Percentiles rank a stretch among this genome's conserved stretches.
phyloP scores from a whole-genome alignment of 768 basidiomycete genomes.

The Collybia mongolica region DNA sequence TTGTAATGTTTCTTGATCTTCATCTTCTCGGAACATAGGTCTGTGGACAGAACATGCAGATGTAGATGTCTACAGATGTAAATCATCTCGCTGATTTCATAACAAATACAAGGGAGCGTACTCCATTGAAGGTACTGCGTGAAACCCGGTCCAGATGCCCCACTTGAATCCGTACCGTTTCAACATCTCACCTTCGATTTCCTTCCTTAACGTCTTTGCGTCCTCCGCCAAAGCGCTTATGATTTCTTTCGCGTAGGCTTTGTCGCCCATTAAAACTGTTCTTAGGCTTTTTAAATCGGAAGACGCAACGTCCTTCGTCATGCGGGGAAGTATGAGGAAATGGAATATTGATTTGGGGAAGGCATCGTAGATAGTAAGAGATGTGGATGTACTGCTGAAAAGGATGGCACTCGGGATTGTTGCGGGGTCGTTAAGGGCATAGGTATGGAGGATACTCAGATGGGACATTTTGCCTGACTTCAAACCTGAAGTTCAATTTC shows the following conservation, averaged over 20 bases:
- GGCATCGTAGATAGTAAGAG: constrained; percentile 70
- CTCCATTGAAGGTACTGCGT: constrained; percentile 85
- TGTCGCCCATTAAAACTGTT: constrained; percentile 54
- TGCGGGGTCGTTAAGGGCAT: constrained; percentile 53
- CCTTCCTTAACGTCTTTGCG: constrained; percentile 51
- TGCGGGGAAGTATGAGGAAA: constrained; percentile 80
- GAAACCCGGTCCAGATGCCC: constrained; percentile 81
- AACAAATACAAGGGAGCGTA: constrained; percentile 36
- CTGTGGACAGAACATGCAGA: constrained; percentile 82
- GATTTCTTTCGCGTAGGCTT: constrained; percentile 50
- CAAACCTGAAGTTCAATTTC: too few species aligned
- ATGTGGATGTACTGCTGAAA: constrained; percentile 51
- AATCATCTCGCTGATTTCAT: neutral
- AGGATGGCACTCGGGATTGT: constrained; percentile 59
- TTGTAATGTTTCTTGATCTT: constrained; percentile 93
- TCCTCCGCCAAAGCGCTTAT: constrained; percentile 53
- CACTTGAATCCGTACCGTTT: constrained; percentile 72
- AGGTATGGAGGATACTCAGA: constrained; percentile 58
- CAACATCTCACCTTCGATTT: constrained; percentile 81
- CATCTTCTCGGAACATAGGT: constrained; percentile 65
- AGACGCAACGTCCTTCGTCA: constrained; percentile 25
- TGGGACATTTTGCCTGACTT: constrained; percentile 33
- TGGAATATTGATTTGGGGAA: constrained; percentile 88
- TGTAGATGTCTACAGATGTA: constrained; percentile 64
- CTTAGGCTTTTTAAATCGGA: constrained; percentile 52